Percentiles rank a stretch among this genome's conserved stretches.
phyloP scores from a whole-genome alignment of 371 early-diverging fungal species.

The Pancytospora philotis region DNA sequence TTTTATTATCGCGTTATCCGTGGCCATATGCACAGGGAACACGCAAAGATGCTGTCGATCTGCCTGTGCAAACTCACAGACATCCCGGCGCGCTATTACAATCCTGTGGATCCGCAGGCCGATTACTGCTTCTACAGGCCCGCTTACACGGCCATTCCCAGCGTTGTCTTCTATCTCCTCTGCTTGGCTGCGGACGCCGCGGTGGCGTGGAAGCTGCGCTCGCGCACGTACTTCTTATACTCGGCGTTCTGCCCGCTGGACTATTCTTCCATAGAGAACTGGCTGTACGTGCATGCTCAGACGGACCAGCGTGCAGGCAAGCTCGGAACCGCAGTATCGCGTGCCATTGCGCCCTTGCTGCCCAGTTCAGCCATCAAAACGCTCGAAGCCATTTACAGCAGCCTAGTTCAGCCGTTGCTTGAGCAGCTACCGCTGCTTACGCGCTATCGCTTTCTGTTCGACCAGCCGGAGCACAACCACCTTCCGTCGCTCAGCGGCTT shows the following conservation, averaged over 20 bases:
- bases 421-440: neutral
- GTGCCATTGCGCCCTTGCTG: neutral
- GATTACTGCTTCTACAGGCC: neutral
- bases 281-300: neutral
- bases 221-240: neutral
- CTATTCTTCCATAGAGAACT: neutral
- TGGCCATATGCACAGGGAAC: too few relatives aligned
- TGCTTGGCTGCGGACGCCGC: neutral
- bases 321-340: too few relatives aligned
- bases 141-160: neutral
- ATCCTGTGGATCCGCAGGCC: too few relatives aligned
- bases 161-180: neutral
- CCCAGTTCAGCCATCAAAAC: neutral
- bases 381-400: neutral
- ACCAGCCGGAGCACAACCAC: neutral
- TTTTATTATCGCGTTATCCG: too few relatives aligned
- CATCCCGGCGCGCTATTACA: too few relatives aligned
- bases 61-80: too few relatives aligned
- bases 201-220: neutral
- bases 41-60: too few relatives aligned
- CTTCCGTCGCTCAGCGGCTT: conserved; percentile 1
- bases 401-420: neutral
- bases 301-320: too few relatives aligned
- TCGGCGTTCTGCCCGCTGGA: neutral
- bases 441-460: neutral